These are phyloP conservation scores for Plasmodium falciparum DNA, from an alignment of 169 alveolate species.

Conservation along the genomic window DNA sequence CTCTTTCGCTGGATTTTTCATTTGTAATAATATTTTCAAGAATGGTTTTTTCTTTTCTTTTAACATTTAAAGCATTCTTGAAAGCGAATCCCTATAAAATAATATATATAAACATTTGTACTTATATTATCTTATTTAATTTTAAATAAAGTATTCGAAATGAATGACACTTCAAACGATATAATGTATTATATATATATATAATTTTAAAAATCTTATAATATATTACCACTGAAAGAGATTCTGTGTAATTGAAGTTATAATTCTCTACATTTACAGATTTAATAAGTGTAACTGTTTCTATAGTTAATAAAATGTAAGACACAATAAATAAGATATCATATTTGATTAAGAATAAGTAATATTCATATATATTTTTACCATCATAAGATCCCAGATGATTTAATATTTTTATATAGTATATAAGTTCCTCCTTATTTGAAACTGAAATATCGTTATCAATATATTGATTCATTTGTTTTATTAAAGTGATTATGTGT, in stretches of 20 bases:
- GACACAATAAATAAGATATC: neutral
- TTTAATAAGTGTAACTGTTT: constrained; percentile 43
- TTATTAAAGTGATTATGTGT: constrained; percentile 2
- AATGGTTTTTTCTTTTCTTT: constrained; percentile 61
- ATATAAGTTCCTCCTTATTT: constrained; percentile 67
- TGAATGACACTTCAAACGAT: too few relatives aligned
- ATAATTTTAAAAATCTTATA: neutral
- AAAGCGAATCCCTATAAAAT: constrained; percentile 62
- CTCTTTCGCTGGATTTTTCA: constrained; percentile 33
- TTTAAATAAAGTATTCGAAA: neutral
- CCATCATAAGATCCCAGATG: constrained; percentile 74
- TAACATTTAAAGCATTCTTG: constrained; percentile 74
- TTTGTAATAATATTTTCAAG: constrained; percentile 55
- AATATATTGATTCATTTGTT: constrained; percentile 45
- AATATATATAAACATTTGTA: neutral
- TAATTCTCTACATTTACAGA: constrained; percentile 41
- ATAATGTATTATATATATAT: too few relatives aligned
- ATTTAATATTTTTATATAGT: constrained; percentile 64
- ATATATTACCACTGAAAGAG: constrained; percentile 42
- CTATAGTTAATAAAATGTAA: constrained; percentile 10
- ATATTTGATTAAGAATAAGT: constrained; percentile 1
- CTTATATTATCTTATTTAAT: neutral
- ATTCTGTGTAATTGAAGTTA: constrained; percentile 54
- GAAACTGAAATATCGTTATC: constrained; percentile 21
- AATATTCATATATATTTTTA: constrained; percentile 19